Conservation (phyloP, 176 grass and related monocot species). For the Puccinellia tenuiflora region DNA sequence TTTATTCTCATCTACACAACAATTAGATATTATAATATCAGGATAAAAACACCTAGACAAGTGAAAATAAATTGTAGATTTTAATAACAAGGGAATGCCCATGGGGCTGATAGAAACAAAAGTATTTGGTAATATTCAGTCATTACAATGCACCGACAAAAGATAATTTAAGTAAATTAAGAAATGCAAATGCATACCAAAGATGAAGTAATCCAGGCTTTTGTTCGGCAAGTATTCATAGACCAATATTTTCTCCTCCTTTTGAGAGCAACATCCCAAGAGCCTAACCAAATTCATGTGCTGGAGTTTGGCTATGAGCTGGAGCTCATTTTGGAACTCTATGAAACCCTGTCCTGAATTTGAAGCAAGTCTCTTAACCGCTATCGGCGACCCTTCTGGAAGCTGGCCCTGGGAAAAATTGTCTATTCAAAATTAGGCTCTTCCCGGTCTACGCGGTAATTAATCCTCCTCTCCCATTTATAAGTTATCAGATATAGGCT, state of each 20-base stretch:
- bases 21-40: neutral
- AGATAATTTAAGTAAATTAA: neutral
- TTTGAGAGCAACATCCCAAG: constrained; percentile 28
- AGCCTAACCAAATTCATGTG: constrained; percentile 8
- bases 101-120: neutral
- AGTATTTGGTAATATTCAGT: too few species aligned
- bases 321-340: constrained; percentile 1
- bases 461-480: neutral
- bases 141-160: too few species aligned
- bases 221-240: constrained; percentile 70
- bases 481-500: neutral
- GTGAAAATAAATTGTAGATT: neutral
- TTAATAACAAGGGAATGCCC: neutral
- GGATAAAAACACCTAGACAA: neutral
- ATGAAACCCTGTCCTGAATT: neutral
- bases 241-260: constrained; percentile 54
- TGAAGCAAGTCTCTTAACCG: neutral
- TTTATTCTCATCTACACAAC: neutral
- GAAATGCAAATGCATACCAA: constrained; percentile 35
- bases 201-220: constrained; percentile 63
- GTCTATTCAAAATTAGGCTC: neutral
- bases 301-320: constrained; percentile 7
- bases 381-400: neutral
- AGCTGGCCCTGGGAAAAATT: neutral
- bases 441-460: neutral